Percentiles rank a stretch among this genome's conserved stretches.
These are phyloP conservation scores for Passiflora organensis DNA, from an alignment of 345 rosid genomes.

Conservation along the genomic window DNA sequence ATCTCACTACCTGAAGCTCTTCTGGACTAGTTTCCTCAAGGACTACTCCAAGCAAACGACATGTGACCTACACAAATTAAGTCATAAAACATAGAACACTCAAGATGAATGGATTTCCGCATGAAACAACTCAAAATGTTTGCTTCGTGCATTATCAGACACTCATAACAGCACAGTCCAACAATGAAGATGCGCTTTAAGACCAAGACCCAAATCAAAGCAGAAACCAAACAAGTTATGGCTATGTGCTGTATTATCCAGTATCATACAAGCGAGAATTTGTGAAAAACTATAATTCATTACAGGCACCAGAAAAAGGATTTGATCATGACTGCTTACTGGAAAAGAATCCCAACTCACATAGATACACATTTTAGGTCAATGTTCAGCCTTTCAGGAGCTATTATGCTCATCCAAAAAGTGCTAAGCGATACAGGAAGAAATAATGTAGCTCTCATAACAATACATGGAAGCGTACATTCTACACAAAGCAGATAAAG, in stretches of 20 bases:
- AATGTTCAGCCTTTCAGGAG: no score
- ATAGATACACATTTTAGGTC: no score
- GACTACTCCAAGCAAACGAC: slow-evolving; percentile 83
- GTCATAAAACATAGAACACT: slow-evolving; percentile 5
- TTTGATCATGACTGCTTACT: not conserved
- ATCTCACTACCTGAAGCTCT: slow-evolving; percentile 60
- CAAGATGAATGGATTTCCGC: slow-evolving; percentile 6
- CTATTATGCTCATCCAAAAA: no score
- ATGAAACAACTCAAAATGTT: not conserved
- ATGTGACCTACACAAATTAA: slow-evolving; percentile 60
- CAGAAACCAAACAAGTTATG: not conserved
- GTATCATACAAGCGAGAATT: not conserved
- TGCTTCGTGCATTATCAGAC: not conserved
- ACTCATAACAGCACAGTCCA: not conserved
- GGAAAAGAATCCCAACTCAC: no score
- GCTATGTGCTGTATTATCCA: no score
- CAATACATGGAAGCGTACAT: no score
- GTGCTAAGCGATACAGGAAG: no score
- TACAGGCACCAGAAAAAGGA: not conserved
- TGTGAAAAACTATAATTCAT: not conserved
- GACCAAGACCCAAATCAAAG: not conserved
- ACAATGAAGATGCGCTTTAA: not conserved
- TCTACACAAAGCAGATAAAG: no score
- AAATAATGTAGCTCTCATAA: no score
- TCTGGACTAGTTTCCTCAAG: slow-evolving; percentile 89